Percentiles rank a stretch among this genome's conserved stretches.
Evolutionary conservation across 2,329 filamentous ascomycete species (phyloP).

Genomic region (Alternaria viburni): DNA sequence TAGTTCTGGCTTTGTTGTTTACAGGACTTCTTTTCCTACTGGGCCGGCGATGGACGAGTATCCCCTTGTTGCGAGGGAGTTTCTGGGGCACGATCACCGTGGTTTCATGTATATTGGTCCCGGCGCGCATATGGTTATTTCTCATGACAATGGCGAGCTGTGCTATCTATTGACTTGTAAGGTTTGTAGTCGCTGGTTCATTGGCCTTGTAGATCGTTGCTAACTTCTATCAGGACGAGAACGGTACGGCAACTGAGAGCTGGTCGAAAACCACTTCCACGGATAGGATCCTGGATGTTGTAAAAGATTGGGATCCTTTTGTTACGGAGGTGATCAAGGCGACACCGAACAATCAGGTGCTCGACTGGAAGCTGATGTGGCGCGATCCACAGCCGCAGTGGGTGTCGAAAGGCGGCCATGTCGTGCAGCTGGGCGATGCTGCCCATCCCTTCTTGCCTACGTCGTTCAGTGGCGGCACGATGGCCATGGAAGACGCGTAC

Average conservation of each 20-base stretch:
- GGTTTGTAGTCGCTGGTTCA: neutral
- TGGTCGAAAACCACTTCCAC: neutral
- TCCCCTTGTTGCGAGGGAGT: conserved; percentile 2
- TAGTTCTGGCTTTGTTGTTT: conserved; percentile 2
- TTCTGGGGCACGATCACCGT: neutral
- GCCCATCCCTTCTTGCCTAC: conserved; percentile 60
- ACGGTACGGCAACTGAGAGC: neutral
- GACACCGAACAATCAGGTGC: conserved; percentile 17
- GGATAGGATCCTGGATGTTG: conserved; percentile 1
- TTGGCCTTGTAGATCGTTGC: neutral
- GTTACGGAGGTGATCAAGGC: neutral
- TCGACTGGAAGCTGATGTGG: conserved; percentile 61
- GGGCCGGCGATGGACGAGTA: neutral
- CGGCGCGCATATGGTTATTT: neutral
- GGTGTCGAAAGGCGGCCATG: conserved; percentile 39
- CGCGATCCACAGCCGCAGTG: conserved; percentile 57
- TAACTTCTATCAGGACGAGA: neutral
- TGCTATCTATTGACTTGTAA: neutral
- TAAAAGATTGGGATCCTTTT: conserved; percentile 8
- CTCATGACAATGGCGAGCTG: neutral
- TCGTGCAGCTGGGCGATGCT: conserved; percentile 55
- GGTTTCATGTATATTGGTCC: neutral
- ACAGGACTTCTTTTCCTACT: neutral
- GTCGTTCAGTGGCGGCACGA: conserved; percentile 57
- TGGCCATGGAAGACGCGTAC: conserved; percentile 57